Evolutionary conservation across 257 asterid species (phyloP).

Genomic region (Parsonsia alboflavescens): DNA sequence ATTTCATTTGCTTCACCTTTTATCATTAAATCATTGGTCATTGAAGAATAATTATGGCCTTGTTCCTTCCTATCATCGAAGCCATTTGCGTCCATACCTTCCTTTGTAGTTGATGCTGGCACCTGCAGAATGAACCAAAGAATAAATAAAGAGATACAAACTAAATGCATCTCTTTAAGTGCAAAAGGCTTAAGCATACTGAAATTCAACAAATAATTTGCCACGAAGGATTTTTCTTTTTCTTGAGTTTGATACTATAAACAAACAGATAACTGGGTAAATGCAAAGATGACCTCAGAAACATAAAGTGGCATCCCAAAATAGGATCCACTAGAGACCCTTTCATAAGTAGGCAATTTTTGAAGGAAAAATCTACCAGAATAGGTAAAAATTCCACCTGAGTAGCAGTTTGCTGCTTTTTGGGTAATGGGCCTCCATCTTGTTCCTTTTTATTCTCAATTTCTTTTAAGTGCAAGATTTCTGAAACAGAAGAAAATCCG

Average conservation of each 20-base stretch:
- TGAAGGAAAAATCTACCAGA: background rate
- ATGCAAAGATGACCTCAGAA: background rate
- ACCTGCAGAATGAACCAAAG: constrained; percentile 8
- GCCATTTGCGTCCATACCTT: background rate
- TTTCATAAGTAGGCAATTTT: background rate
- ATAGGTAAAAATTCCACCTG: constrained; percentile 1
- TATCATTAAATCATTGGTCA: background rate
- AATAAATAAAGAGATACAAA: background rate
- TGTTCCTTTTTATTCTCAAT: background rate
- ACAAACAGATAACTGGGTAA: background rate
- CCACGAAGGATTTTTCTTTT: background rate
- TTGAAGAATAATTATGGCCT: background rate
- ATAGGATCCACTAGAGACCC: background rate
- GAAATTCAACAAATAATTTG: background rate
- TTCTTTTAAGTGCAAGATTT: constrained; percentile 13
- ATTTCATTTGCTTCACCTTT: background rate
- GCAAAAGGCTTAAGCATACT: background rate
- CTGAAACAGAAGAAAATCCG: constrained; percentile 21
- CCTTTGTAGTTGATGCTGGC: background rate
- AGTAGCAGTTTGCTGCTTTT: background rate
- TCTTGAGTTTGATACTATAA: background rate
- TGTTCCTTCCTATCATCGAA: background rate
- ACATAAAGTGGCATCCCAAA: background rate
- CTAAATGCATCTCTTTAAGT: background rate
- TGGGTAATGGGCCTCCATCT: constrained; percentile 1